Conservation (phyloP, 2,329 filamentous ascomycete genomes). For the Fusarium aywerte region DNA sequence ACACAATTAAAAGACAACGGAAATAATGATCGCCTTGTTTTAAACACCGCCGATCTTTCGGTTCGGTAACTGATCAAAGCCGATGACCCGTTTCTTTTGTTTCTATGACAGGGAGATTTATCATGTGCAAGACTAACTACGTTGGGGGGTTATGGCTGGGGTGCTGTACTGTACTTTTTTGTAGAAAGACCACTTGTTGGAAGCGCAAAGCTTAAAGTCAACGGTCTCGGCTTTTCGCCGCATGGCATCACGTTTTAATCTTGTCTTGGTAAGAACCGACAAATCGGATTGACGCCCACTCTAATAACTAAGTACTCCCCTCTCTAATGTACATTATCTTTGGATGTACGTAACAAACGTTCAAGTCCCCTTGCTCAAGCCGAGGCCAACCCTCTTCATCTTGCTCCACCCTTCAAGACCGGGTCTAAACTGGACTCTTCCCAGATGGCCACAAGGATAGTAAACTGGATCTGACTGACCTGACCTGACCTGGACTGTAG, state of each 20-base stretch:
- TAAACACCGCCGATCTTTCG: background rate
- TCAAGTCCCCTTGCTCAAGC: too few species aligned
- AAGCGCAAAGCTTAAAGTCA: background rate
- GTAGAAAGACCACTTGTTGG: background rate
- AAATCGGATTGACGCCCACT: background rate
- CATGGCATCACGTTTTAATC: background rate
- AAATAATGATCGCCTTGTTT: background rate
- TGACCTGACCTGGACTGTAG: background rate
- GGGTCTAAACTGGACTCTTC: background rate
- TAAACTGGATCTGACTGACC: background rate
- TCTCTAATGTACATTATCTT: too few species aligned
- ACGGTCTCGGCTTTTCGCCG: background rate
- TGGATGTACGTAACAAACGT: too few species aligned
- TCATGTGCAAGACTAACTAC: background rate
- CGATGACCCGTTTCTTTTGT: background rate
- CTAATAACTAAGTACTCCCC: background rate
- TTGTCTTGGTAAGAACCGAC: background rate
- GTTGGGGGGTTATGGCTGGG: background rate
- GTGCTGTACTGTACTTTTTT: background rate
- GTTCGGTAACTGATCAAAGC: constrained; percentile 21
- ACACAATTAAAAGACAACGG: background rate
- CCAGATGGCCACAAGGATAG: background rate
- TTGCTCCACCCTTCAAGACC: background rate
- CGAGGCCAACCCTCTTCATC: too few species aligned
- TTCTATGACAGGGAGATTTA: too few species aligned